Conservation (phyloP, 1,284 basidiomycete species). For the Chalciporus sp. region DNA sequence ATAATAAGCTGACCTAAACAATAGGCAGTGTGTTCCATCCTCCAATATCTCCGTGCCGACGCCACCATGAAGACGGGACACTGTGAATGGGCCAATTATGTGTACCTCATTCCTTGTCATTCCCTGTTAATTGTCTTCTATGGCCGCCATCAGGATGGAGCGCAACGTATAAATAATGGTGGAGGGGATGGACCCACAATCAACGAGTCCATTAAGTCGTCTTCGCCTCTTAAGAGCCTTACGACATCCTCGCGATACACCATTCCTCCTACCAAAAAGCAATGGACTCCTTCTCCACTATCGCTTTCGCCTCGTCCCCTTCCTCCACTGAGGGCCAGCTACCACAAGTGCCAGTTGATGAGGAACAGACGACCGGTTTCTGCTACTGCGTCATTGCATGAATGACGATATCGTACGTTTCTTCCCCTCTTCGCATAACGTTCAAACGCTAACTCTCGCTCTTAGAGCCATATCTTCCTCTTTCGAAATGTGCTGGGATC, state of each 20-base stretch:
- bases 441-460: conserved; percentile 1
- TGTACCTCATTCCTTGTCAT: neutral
- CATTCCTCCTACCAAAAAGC: conserved; percentile 1
- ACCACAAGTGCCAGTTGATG: conserved; percentile 18
- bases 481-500: neutral
- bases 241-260: conserved; percentile 10
- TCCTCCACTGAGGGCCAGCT: neutral
- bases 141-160: neutral
- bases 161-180: conserved; percentile 22
- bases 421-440: neutral
- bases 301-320: conserved; percentile 1
- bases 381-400: conserved; percentile 21
- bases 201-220: conserved; percentile 2
- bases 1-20: conserved; percentile 10
- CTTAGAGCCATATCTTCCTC: conserved; percentile 6
- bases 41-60: conserved; percentile 3
- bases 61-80: conserved; percentile 3
- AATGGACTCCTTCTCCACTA: conserved; percentile 22
- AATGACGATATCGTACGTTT: conserved; percentile 16
- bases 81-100: conserved; percentile 1
- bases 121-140: conserved; percentile 23
- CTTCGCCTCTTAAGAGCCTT: conserved; percentile 4
- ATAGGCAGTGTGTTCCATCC: conserved; percentile 13
- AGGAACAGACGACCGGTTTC: neutral
- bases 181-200: conserved; percentile 2